Percentiles rank a stretch among this genome's conserved stretches.
phyloP scores from a whole-genome alignment of 306 rosid genomes.

The Lathyrus tuberosus region DNA sequence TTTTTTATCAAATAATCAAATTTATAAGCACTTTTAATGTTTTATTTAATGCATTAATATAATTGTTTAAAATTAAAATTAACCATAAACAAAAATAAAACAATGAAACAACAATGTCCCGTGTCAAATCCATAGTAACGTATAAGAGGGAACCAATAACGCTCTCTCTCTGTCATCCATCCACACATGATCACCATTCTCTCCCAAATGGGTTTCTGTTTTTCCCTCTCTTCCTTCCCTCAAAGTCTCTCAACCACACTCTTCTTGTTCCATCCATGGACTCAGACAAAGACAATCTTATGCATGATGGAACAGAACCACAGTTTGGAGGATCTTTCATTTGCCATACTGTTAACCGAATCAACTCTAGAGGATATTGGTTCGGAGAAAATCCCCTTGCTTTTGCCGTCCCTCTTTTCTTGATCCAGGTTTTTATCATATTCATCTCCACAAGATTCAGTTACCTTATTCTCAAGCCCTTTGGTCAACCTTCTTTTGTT shows the following conservation, averaged over 20 bases:
- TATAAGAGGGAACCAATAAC: conserved; percentile 43
- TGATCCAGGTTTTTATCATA: conserved; percentile 60
- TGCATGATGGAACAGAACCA: neutral
- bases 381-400: conserved; percentile 57
- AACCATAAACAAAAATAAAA: too few relatives aligned
- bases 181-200: conserved; percentile 41
- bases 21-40: too few relatives aligned
- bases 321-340: conserved; percentile 29
- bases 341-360: conserved; percentile 40
- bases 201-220: conserved; percentile 41
- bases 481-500: conserved; percentile 61
- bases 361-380: conserved; percentile 57
- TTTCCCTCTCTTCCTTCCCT: conserved; percentile 36
- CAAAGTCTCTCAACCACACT: conserved; percentile 39
- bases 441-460: conserved; percentile 46
- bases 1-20: too few relatives aligned
- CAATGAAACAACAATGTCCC: conserved; percentile 2
- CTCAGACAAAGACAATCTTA: conserved; percentile 5
- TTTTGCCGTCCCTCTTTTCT: conserved; percentile 49
- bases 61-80: too few relatives aligned
- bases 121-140: conserved; percentile 49
- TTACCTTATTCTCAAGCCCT: conserved; percentile 54
- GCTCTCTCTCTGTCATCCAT: conserved; percentile 48
- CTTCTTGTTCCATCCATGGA: conserved; percentile 34
- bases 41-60: too few relatives aligned